Base-by-base conservation (phyloP, 202 grass and related monocot species). In the Musa balbisiana region DNA sequence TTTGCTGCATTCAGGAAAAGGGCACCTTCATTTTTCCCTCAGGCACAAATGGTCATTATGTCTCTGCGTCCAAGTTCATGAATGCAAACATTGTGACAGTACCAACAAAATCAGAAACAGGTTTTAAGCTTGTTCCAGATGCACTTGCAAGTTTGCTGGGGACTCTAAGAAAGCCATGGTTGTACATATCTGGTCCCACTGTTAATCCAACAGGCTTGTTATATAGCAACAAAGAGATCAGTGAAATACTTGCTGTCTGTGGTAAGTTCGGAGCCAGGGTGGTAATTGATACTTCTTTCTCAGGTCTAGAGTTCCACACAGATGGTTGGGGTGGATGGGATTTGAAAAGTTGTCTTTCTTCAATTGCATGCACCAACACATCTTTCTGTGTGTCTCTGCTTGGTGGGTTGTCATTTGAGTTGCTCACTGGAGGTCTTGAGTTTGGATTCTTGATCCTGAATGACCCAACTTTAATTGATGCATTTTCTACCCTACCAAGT, bases 101-200 rank as follows among this genome's bases (percentile, higher is more conserved):
- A 55, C 87, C 88, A 14, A 92, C 91, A 50, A 83, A 62, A 52
- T 73, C 82, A 2, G 69, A 80, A 76, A 80, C 78, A 51, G 79
- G 82, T 50, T 94, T 94, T 83, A 99, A 92, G 81, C 82, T 99
- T 21, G 82, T 81, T 19, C 83, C 95, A 26, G 78, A 78, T 51
- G 62, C 67, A 79, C 80, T 94, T 76, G 82, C 82, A 79, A 82
- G 74, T 53, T 73, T 87, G 19, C 80, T 99, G 53, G 80, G 84
- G 80, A 83, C 79, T 9, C 82, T 92, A 69, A 82, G 83, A 77
- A 85, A 51, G 72, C 91, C 95, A 19, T 99, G 95, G 95, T 86
- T 99, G 26, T 99, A 94, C 74, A 84, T 99, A 43, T 94, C 74
- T n/a, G 95, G 91, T 14, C 95, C 95, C 76, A 99, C 95, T 67